Conservation (phyloP, 2,329 filamentous ascomycete species). For the Cladorrhinum sp. region DNA sequence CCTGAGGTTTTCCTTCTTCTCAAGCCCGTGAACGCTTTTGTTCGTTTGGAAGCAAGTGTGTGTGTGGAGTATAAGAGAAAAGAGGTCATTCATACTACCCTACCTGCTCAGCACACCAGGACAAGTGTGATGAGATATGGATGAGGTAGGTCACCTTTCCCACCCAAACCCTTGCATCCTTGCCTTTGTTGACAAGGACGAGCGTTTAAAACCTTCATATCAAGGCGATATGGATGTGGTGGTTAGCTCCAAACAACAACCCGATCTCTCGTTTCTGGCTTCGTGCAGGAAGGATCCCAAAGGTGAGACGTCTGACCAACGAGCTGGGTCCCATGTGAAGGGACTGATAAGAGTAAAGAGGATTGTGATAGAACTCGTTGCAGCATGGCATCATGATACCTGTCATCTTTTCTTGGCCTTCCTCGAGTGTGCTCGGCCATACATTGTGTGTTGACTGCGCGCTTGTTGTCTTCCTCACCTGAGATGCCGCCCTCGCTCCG, state of each 20-base stretch:
- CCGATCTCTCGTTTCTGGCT: background rate
- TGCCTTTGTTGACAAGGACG: background rate
- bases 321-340: background rate
- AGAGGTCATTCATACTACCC: background rate
- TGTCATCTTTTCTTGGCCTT: background rate
- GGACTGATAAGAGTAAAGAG: background rate
- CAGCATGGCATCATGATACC: background rate
- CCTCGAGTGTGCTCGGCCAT: too few species aligned
- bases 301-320: background rate
- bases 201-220: too few species aligned
- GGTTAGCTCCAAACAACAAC: background rate
- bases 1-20: too few species aligned
- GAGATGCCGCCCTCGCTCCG: background rate
- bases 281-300: background rate
- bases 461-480: background rate
- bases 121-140: background rate
- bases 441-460: background rate
- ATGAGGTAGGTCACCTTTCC: background rate
- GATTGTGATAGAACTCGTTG: too few species aligned
- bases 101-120: background rate
- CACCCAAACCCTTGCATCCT: background rate
- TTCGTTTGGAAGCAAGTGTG: background rate
- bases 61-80: background rate
- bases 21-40: too few species aligned
- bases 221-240: too few species aligned